Percentiles rank a stretch among this genome's conserved stretches.
These are phyloP conservation scores for Scedosporium minutisporum DNA, from an alignment of 2,329 filamentous ascomycete species.

Conservation along the genomic window DNA sequence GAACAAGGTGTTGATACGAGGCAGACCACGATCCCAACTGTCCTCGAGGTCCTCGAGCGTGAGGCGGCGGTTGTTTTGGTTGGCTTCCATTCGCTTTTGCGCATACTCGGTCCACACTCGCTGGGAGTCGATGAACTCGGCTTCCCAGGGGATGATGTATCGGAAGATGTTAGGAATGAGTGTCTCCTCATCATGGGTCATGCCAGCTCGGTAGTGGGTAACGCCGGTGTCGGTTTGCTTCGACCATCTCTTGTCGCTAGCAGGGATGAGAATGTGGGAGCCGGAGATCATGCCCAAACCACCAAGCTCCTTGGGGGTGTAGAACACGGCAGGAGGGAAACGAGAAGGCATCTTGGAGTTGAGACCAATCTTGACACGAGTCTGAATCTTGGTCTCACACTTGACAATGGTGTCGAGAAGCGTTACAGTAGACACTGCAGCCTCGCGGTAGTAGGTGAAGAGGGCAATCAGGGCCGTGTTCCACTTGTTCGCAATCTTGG, in stretches of 20 bases:
- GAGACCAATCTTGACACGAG: constrained; percentile 92
- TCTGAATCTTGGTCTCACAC: constrained; percentile 99
- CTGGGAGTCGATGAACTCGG: constrained; percentile 97
- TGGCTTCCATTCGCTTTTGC: constrained; percentile 92
- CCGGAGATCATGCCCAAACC: constrained; percentile 98
- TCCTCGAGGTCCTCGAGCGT: constrained; percentile 96
- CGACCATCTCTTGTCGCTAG: constrained; percentile 95
- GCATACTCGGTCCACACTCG: constrained; percentile 99
- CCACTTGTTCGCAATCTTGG: constrained; percentile 99
- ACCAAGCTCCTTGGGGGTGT: constrained; percentile 95
- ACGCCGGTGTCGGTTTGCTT: constrained; percentile 97
- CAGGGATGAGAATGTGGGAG: constrained; percentile 93
- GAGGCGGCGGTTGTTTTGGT: constrained; percentile 89
- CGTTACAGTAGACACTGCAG: constrained; percentile 88
- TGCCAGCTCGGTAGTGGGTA: constrained; percentile 92
- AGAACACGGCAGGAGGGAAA: constrained; percentile 97
- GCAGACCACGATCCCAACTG: constrained; percentile 94
- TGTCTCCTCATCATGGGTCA: constrained; percentile 97
- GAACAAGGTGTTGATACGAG: constrained; percentile 97
- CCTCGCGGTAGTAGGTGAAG: constrained; percentile 97
- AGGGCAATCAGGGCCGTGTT: constrained; percentile 94
- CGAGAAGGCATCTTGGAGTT: constrained; percentile 99
- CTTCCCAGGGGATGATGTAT: constrained; percentile 98
- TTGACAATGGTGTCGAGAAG: constrained; percentile 97
- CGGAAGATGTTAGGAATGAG: constrained; percentile 98